These are phyloP conservation scores for Eucalyptus cladocalyx DNA, from an alignment of 345 rosid species.

Conservation along the genomic window DNA sequence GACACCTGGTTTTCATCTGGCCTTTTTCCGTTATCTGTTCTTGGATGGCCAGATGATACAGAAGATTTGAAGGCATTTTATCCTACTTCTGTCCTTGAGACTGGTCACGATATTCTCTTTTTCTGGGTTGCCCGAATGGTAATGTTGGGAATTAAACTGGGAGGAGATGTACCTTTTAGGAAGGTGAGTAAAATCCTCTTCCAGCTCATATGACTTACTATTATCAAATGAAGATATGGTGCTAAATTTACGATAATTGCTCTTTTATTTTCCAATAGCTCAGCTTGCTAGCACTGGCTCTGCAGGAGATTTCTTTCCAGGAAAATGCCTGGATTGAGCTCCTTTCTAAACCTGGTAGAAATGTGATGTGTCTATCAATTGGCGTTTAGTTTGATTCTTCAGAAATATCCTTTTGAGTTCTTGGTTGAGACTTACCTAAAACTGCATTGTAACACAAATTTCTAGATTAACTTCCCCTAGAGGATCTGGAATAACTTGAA, in stretches of 20 bases:
- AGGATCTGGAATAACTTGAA: background rate
- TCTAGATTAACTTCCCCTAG: background rate
- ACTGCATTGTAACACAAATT: background rate
- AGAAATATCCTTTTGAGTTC: background rate
- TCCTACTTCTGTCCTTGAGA: conserved; percentile 91
- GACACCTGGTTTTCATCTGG: conserved; percentile 99
- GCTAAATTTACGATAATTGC: background rate
- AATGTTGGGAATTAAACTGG: conserved; percentile 74
- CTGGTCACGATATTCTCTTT: conserved; percentile 92
- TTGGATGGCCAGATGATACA: conserved; percentile 96
- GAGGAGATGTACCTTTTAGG: conserved; percentile 85
- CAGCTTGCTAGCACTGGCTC: background rate
- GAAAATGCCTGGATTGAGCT: background rate
- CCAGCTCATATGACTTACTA: background rate
- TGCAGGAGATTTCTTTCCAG: background rate
- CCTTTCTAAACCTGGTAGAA: background rate
- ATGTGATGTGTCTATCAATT: background rate
- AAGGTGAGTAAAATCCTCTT: conserved; percentile 28
- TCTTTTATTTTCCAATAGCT: background rate
- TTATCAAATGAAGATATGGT: background rate
- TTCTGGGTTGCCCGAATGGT: conserved; percentile 99
- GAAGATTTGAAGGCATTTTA: conserved; percentile 80
- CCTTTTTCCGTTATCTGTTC: conserved; percentile 64
- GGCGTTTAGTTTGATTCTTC: background rate
- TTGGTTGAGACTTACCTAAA: background rate